Conservation (phyloP, 208 protist genomes). For the Polymyxa betae region DNA sequence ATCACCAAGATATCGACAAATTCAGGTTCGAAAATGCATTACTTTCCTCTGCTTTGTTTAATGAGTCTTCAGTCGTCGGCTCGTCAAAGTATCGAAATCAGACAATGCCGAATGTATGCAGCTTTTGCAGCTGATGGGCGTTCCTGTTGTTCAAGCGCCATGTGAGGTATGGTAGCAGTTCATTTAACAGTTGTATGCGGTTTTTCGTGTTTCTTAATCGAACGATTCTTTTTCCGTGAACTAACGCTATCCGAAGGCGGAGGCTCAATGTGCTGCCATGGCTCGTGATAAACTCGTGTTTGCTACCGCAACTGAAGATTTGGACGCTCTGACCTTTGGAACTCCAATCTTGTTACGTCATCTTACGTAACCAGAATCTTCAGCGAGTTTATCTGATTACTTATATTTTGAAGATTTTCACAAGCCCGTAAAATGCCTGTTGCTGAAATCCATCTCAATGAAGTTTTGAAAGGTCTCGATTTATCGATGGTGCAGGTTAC, state of each 20-base stretch:
- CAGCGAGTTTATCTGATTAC: neutral
- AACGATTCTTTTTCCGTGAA: neutral
- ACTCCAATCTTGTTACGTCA: constrained; percentile 90
- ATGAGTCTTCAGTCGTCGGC: constrained; percentile 35
- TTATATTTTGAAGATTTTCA: constrained; percentile 66
- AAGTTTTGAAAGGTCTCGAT: constrained; percentile 75
- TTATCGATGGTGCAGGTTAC: constrained; percentile 78
- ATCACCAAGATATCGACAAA: constrained; percentile 74
- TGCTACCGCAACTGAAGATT: constrained; percentile 98
- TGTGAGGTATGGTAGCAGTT: constrained; percentile 65
- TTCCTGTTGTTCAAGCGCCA: constrained; percentile 87
- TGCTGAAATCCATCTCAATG: constrained; percentile 83
- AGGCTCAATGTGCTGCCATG: constrained; percentile 98
- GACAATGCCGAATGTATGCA: constrained; percentile 97
- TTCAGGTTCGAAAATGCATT: constrained; percentile 64
- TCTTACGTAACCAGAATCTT: constrained; percentile 78
- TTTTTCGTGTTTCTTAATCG: neutral
- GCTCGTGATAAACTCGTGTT: constrained; percentile 85
- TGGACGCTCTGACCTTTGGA: constrained; percentile 99
- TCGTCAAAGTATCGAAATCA: constrained; percentile 82
- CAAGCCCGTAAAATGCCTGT: constrained; percentile 90
- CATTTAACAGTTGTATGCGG: neutral
- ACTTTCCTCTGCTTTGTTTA: neutral
- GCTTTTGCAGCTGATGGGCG: constrained; percentile 96
- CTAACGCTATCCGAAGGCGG: constrained; percentile 82